phyloP scores from a whole-genome alignment of 108 stramenopile species.

The Craspedostauros australis region DNA sequence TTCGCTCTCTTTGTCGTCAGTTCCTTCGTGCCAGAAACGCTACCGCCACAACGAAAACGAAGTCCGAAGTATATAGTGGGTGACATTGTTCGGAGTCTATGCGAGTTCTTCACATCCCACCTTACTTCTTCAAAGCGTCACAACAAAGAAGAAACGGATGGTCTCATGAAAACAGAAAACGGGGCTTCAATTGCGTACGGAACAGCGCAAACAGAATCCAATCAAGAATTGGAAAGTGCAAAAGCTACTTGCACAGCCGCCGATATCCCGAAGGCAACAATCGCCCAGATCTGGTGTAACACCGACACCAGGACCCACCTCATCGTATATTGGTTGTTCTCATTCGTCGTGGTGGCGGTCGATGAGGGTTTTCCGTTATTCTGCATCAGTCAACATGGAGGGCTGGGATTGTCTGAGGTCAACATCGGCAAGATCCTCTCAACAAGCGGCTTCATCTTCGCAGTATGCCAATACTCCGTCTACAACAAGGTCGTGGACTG shows the following conservation, averaged over 20 bases:
- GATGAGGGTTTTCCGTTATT: conserved; percentile 68
- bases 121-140: no score
- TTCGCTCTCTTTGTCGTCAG: conserved; percentile 17
- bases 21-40: conserved; percentile 44
- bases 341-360: conserved; percentile 40
- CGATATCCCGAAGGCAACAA: background rate
- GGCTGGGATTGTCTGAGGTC: conserved; percentile 49
- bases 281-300: conserved; percentile 12
- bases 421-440: conserved; percentile 60
- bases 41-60: conserved; percentile 23
- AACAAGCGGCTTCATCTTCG: conserved; percentile 42
- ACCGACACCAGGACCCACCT: conserved; percentile 32
- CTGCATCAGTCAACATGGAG: conserved; percentile 49
- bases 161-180: no score
- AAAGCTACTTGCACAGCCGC: background rate
- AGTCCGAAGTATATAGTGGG: no score
- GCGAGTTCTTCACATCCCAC: no score
- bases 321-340: conserved; percentile 50
- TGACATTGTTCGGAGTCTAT: no score
- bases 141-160: no score
- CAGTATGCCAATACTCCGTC: conserved; percentile 38
- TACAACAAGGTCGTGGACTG: conserved; percentile 29
- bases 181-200: no score
- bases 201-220: background rate
- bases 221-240: background rate